Evolutionary conservation across 2,329 filamentous ascomycete species (phyloP), one percentile per base, ranked within the genome.

Genomic region (Magnaporthiopsis incrustans): DNA sequence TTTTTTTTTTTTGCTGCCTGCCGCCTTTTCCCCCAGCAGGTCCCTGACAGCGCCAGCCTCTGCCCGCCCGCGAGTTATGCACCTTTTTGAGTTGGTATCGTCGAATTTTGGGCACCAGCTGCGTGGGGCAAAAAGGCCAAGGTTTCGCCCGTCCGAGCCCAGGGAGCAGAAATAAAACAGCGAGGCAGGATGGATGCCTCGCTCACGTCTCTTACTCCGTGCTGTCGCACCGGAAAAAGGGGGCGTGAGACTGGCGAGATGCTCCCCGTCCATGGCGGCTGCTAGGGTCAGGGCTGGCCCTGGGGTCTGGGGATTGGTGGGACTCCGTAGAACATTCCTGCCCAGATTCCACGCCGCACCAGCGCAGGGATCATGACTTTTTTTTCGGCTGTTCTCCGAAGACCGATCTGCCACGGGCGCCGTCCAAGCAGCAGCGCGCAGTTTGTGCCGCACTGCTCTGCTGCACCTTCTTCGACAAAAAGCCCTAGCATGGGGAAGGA

Each of bases 301-400:
- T 50, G 4, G 38, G 15, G 15, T 50, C 18, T 18, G 38, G 38
- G 38, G 15, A 22, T 18, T 50, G 38, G 38, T 50, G 1, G 38
- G 38, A 50, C 38, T 50, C 18, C 15, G 38, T 57, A 57, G 56
- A 57, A 57, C 56, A 57, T 50, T 50, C 38, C 38, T 50, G 38
- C 15, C 18, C 38, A 15, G 15, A 22, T 57, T 59, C 58, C 58
- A 59, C 30, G 58, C 58, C 58, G 58, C 58, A 33, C 30, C 30
- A 59, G 25, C 58, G 58, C 58, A 59, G 58, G 58, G 58, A 59
- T 59, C 58, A 59, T 33, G 30, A 22, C 26, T 30, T 30, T 30
- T 30, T 30, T 59, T 59, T 33, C 30, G 18, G 26, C 56, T 25
- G n/a, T 27, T 57, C 27, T 57, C 27, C 27, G 25, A 25, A 14